A percentile compares a stretch with the other conserved stretches of the same genome.
phyloP scores from a whole-genome alignment of 176 grass and related monocot species.

The Triticum turgidum region DNA sequence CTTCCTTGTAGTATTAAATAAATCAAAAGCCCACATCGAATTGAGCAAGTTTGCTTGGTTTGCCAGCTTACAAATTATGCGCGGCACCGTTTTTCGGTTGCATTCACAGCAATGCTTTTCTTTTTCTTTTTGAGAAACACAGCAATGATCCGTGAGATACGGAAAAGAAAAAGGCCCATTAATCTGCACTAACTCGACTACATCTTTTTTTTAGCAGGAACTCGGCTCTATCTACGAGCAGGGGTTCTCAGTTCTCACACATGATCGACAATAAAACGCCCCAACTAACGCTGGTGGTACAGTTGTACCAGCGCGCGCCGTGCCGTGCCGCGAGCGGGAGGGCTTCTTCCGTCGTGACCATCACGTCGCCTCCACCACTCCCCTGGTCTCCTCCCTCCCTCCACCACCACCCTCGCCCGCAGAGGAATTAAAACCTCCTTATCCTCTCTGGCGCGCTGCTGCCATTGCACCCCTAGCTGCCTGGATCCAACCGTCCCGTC shows the following conservation, averaged over 20 bases:
- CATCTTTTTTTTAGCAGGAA: too few species aligned
- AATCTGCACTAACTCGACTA: background rate
- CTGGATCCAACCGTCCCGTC: constrained; percentile 49
- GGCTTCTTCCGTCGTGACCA: constrained; percentile 32
- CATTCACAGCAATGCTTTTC: background rate
- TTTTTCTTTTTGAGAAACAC: background rate
- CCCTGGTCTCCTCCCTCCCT: background rate
- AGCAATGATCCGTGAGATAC: background rate
- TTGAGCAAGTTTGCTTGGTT: background rate
- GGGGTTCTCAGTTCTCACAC: background rate
- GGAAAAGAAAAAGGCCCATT: background rate
- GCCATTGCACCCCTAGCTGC: constrained; percentile 33
- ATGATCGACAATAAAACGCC: background rate
- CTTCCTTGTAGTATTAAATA: too few species aligned
- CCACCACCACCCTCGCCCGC: background rate
- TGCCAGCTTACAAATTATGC: background rate
- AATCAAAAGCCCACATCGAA: background rate
- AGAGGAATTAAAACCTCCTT: constrained; percentile 43
- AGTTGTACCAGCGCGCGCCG: background rate
- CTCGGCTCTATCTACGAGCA: background rate
- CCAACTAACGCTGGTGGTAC: constrained; percentile 30
- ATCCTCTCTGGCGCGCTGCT: constrained; percentile 32
- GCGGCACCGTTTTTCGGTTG: background rate
- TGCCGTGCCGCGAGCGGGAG: background rate
- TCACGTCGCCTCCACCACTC: constrained; percentile 68